These are phyloP conservation scores for Trichosporon inkin DNA, from an alignment of 1,284 basidiomycete species.

Conservation along the genomic window DNA sequence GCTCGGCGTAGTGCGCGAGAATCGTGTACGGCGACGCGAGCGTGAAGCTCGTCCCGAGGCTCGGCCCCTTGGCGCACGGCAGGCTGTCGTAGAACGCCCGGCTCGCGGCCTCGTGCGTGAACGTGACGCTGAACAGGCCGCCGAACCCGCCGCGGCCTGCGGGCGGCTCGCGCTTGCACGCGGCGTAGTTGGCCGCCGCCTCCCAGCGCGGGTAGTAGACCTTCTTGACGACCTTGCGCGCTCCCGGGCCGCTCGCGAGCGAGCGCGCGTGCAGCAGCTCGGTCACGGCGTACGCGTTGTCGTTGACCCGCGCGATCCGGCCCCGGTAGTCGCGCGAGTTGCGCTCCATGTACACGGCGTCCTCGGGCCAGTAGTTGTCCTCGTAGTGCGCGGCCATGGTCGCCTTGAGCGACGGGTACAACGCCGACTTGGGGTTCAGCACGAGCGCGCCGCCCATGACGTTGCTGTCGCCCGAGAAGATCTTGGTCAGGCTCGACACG, in stretches of 20 bases:
- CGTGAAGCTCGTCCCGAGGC: slow-evolving; percentile 93
- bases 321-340: slow-evolving; percentile 88
- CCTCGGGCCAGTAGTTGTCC: slow-evolving; percentile 85
- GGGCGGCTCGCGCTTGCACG: slow-evolving; percentile 52
- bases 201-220: slow-evolving; percentile 87
- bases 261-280: slow-evolving; percentile 68
- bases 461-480: slow-evolving; percentile 92
- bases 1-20: slow-evolving; percentile 83
- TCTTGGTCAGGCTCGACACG: slow-evolving; percentile 89
- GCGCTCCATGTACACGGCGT: slow-evolving; percentile 94
- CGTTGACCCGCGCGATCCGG: slow-evolving; percentile 73
- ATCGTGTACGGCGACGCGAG: slow-evolving; percentile 90
- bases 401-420: slow-evolving; percentile 64
- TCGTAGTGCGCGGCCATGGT: slow-evolving; percentile 66
- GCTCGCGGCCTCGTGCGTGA: slow-evolving; percentile 65
- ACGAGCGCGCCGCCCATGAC: slow-evolving; percentile 96
- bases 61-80: slow-evolving; percentile 82
- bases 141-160: slow-evolving; percentile 68
- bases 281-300: slow-evolving; percentile 77
- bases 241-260: slow-evolving; percentile 31
- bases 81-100: slow-evolving; percentile 83
- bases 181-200: slow-evolving; percentile 67
- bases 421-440: slow-evolving; percentile 71
- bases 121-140: slow-evolving; percentile 87
- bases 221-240: slow-evolving; percentile 62